These are phyloP conservation scores for Dacryopinax spathularia DNA, from an alignment of 768 basidiomycete species.

Conservation along the genomic window DNA sequence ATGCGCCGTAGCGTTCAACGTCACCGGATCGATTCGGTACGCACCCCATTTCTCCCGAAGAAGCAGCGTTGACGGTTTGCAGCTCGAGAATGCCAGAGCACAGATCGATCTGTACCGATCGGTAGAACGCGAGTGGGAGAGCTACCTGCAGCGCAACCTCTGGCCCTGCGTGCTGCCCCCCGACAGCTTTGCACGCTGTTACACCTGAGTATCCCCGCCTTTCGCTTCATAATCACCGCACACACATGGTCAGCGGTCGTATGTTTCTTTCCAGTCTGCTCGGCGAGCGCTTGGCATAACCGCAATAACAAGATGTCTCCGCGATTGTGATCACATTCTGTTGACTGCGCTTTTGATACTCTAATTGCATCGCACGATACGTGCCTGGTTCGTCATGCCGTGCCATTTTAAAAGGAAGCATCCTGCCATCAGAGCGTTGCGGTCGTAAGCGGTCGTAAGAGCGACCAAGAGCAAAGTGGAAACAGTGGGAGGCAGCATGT, in stretches of 20 bases:
- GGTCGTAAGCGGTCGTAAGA: slow-evolving; percentile 1
- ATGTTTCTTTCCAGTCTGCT: not conserved
- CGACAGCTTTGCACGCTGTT: not conserved
- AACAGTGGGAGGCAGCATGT: not conserved
- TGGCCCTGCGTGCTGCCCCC: slow-evolving; percentile 42
- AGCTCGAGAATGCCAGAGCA: slow-evolving; percentile 39
- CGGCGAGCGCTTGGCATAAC: not conserved
- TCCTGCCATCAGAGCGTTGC: not conserved
- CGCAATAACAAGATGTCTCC: not conserved
- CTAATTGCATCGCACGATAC: not conserved
- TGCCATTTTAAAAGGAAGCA: not conserved
- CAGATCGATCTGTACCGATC: slow-evolving; percentile 41
- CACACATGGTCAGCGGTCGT: not conserved
- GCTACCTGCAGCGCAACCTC: slow-evolving; percentile 28
- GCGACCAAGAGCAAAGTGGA: not conserved
- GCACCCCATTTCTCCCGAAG: not conserved
- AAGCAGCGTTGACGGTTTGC: slow-evolving; percentile 1
- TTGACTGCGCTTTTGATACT: not conserved
- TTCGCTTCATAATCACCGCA: not conserved
- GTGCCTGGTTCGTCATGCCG: not conserved
- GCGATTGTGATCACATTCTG: not conserved
- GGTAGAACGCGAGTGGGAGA: slow-evolving; percentile 37
- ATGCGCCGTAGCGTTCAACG: slow-evolving; percentile 15
- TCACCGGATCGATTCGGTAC: not conserved
- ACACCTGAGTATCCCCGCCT: not conserved